phyloP scores from a whole-genome alignment of 2,329 filamentous ascomycete species.

The Ceratocystiopsis sp. region DNA sequence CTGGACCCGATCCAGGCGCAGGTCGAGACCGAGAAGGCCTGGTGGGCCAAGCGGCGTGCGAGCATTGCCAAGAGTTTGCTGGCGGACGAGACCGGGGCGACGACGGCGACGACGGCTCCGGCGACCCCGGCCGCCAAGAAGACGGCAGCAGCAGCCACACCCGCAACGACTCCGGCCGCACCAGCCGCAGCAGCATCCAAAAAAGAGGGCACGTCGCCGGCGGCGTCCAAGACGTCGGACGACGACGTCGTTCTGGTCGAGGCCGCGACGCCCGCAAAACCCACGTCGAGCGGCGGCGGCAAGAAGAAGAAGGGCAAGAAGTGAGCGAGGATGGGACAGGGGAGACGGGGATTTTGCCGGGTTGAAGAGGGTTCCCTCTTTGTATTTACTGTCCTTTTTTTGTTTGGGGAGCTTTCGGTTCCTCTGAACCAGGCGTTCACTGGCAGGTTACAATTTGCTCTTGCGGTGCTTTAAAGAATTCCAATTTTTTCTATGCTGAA shows the following conservation, averaged over 20 bases:
- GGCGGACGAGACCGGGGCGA: slow-evolving; percentile 68
- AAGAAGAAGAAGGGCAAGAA: slow-evolving; percentile 53
- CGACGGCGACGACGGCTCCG: slow-evolving; percentile 48
- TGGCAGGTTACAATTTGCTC: too few relatives aligned
- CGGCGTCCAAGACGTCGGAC: slow-evolving; percentile 32
- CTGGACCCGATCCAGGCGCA: slow-evolving; percentile 60
- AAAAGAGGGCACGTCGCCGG: too few relatives aligned
- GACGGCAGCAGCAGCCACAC: not conserved
- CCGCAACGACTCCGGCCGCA: too few relatives aligned
- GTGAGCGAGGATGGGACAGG: slow-evolving; percentile 13
- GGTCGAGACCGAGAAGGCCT: slow-evolving; percentile 58
- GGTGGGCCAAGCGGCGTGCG: slow-evolving; percentile 77
- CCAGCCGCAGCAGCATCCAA: not conserved
- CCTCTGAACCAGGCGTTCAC: too few relatives aligned
- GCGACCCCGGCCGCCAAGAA: slow-evolving; percentile 12
- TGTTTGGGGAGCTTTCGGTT: too few relatives aligned
- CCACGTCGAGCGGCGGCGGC: slow-evolving; percentile 11
- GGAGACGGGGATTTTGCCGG: too few relatives aligned
- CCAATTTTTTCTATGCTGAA: too few relatives aligned
- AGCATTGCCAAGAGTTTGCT: slow-evolving; percentile 62
- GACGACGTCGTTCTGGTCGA: slow-evolving; percentile 71
- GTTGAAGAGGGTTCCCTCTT: too few relatives aligned
- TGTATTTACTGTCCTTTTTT: too few relatives aligned
- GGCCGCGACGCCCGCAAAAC: slow-evolving; percentile 11
- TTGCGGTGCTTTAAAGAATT: too few relatives aligned